phyloP scores from a whole-genome alignment of 352 stramenopile species.

The Pythium apleroticum region DNA sequence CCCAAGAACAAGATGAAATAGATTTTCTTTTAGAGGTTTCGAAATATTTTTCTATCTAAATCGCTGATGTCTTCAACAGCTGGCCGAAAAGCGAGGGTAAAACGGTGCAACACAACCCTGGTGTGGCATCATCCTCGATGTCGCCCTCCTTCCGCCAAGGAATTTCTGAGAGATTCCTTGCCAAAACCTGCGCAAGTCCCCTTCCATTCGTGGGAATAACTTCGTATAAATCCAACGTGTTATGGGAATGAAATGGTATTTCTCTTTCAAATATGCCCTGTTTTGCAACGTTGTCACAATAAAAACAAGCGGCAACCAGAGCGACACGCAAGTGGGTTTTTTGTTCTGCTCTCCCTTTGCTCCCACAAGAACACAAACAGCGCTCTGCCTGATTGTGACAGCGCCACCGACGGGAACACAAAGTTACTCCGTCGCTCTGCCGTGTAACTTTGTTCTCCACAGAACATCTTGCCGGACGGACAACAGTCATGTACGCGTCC shows the following conservation, averaged over 20 bases:
- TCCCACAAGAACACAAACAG: neutral
- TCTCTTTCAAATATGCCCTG: neutral
- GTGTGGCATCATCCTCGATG: conserved; percentile 5
- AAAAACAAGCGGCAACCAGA: neutral
- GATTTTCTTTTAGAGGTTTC: conserved; percentile 10
- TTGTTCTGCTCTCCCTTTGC: neutral
- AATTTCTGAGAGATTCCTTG: no score
- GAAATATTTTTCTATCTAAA: conserved; percentile 6
- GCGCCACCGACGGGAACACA: neutral
- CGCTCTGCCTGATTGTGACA: neutral
- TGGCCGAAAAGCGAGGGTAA: neutral
- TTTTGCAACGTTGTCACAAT: neutral
- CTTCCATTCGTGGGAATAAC: no score
- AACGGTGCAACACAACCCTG: neutral
- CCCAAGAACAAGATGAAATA: neutral
- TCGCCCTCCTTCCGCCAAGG: neutral
- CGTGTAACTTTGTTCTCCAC: conserved; percentile 3
- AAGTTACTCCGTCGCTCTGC: neutral
- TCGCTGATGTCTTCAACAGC: conserved; percentile 4
- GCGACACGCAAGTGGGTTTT: neutral
- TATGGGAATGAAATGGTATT: no score
- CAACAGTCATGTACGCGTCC: conserved; percentile 3
- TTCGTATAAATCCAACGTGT: no score
- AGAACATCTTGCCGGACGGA: neutral
- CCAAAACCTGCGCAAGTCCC: no score